A percentile compares a stretch with the other conserved stretches of the same genome.
Conservation (phyloP, 228 moss, liverwort and hornwort species). For the Sphagnum magellanicum region DNA sequence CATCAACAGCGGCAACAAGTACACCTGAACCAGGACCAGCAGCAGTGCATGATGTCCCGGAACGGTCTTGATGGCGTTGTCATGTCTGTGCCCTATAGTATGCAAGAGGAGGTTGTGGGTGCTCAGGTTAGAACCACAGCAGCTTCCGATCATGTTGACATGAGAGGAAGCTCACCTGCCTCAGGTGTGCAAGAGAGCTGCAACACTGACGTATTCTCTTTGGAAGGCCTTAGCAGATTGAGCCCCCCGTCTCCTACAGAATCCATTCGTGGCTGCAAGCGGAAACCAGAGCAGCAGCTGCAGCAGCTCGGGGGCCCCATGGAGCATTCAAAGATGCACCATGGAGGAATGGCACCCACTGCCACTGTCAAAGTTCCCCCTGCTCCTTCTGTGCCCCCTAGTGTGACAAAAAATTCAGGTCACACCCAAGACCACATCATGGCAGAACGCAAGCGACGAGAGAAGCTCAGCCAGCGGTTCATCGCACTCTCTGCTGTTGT, state of each 20-base stretch:
- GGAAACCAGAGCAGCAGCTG: conserved; percentile 36
- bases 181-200: conserved; percentile 48
- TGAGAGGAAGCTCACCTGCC: conserved; percentile 18
- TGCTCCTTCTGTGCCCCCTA: conserved; percentile 13
- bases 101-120: too few species aligned
- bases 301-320: conserved; percentile 1
- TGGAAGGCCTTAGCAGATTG: conserved; percentile 40
- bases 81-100: too few species aligned
- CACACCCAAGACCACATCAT: conserved; percentile 98
- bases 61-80: too few species aligned
- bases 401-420: conserved; percentile 46
- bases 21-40: too few species aligned
- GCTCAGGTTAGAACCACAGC: too few species aligned
- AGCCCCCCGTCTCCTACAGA: conserved; percentile 56
- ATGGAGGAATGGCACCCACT: background rate
- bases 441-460: conserved; percentile 91
- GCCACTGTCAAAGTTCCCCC: background rate
- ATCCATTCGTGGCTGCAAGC: conserved; percentile 43
- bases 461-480: conserved; percentile 94
- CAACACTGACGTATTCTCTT: conserved; percentile 40
- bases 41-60: too few species aligned
- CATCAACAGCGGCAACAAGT: too few species aligned
- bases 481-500: conserved; percentile 95
- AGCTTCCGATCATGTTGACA: too few species aligned
- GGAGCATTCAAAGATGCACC: too few species aligned